Percentiles rank a stretch among this genome's conserved stretches.
Evolutionary conservation across 1,284 basidiomycete genomes (phyloP).

Genomic region (Apiotrichum montevideense): DNA sequence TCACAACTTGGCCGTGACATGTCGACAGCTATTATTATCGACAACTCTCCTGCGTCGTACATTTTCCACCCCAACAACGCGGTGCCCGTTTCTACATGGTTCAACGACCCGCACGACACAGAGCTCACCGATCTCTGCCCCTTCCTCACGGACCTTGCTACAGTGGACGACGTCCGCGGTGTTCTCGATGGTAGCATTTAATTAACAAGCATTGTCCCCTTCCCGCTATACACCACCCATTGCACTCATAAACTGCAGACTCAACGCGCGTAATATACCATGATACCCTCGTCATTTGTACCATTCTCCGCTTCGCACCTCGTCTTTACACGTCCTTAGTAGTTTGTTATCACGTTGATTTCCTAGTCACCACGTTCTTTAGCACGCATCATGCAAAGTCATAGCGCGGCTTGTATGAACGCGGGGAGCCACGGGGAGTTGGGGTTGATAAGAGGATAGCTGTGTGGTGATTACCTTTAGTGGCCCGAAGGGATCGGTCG

Average conservation of each 20-base stretch:
- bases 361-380: slow-evolving; percentile 9
- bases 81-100: slow-evolving; percentile 98
- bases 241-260: background rate
- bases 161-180: slow-evolving; percentile 84
- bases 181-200: slow-evolving; percentile 61
- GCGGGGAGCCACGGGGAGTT: no score
- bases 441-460: no score
- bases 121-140: slow-evolving; percentile 91
- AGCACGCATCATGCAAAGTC: slow-evolving; percentile 2
- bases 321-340: background rate
- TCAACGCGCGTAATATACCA: background rate
- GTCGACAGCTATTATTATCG: slow-evolving; percentile 90
- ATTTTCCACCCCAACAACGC: slow-evolving; percentile 98
- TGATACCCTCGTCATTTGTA: slow-evolving; percentile 4
- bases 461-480: no score
- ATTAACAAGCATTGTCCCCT: background rate
- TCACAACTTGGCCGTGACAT: slow-evolving; percentile 93
- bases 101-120: slow-evolving; percentile 96
- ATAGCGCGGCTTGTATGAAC: slow-evolving; percentile 55
- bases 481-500: no score
- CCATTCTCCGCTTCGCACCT: background rate
- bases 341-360: slow-evolving; percentile 2
- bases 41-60: slow-evolving; percentile 98
- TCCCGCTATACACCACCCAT: background rate
- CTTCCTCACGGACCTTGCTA: slow-evolving; percentile 80